These are phyloP conservation scores for Solanum okadae DNA, from an alignment of 257 asterid species.

Conservation along the genomic window DNA sequence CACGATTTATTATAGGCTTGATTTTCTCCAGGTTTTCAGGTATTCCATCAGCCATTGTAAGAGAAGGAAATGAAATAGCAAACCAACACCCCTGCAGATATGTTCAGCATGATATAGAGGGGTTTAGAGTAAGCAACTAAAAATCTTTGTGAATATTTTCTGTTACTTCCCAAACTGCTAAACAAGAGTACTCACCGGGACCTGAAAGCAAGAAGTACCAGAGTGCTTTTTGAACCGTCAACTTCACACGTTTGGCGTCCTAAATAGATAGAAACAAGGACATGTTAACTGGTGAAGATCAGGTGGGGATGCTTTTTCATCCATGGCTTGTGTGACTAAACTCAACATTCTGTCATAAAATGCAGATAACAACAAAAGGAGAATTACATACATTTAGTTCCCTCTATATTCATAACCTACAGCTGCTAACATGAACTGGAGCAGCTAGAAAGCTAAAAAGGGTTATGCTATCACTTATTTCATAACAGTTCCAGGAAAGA, in stretches of 20 bases:
- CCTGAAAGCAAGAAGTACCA: not conserved
- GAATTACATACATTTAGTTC: not conserved
- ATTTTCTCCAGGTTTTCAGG: slow-evolving; percentile 11
- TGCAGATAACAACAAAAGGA: not conserved
- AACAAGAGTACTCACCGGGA: not conserved
- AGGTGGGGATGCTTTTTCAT: not conserved
- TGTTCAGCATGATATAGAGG: not conserved
- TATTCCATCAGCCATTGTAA: not conserved
- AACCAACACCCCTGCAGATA: not conserved
- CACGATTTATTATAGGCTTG: not conserved
- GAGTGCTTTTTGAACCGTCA: not conserved
- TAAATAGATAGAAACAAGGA: not conserved
- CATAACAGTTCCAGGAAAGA: not conserved
- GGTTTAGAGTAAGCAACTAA: not conserved
- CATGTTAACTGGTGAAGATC: not conserved
- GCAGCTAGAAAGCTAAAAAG: not conserved
- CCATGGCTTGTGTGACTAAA: not conserved
- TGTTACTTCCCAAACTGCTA: not conserved
- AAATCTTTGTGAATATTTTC: not conserved
- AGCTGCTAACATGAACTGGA: not conserved
- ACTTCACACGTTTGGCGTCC: not conserved
- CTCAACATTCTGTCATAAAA: not conserved
- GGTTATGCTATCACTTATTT: not conserved
- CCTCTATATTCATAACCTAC: not conserved
- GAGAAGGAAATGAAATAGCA: not conserved